Conservation (phyloP, 495 filamentous ascomycete species). For the Symbiotaphrina buchneri region DNA sequence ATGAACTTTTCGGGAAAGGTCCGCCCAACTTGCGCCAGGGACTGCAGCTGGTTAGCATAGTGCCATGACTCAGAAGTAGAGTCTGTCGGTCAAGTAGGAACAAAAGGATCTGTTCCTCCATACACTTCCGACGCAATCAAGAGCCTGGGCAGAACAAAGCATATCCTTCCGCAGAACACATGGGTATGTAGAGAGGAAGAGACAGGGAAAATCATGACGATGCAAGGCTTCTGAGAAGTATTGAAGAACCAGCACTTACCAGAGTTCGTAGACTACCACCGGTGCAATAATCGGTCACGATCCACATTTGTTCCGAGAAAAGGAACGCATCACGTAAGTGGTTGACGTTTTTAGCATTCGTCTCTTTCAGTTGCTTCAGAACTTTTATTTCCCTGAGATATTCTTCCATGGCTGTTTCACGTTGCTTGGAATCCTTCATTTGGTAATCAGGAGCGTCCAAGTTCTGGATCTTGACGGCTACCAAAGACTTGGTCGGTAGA, state of each 20-base stretch:
- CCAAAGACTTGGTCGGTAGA: constrained; percentile 34
- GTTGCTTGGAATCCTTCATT: constrained; percentile 33
- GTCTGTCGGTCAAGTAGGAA: background rate
- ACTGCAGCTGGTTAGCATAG: constrained; percentile 25
- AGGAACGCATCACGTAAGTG: constrained; percentile 70
- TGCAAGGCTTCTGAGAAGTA: background rate
- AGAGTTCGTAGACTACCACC: constrained; percentile 89
- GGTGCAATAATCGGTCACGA: constrained; percentile 87
- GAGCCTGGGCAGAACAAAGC: background rate
- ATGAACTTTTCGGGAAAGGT: constrained; percentile 87
- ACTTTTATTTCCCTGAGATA: constrained; percentile 78
- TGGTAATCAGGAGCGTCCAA: constrained; percentile 57
- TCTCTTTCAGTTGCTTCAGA: constrained; percentile 63
- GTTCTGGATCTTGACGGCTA: constrained; percentile 90
- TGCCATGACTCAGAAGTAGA: background rate
- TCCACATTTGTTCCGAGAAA: constrained; percentile 76
- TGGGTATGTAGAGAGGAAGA: background rate
- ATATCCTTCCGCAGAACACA: background rate
- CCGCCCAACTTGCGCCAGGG: constrained; percentile 20
- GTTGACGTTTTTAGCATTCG: constrained; percentile 77
- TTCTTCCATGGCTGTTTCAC: constrained; percentile 54
- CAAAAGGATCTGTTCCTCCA: background rate
- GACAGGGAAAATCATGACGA: background rate
- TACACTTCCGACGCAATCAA: background rate
- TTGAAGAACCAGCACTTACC: constrained; percentile 28